These are phyloP conservation scores for Purshia tridentata DNA, from an alignment of 306 rosid genomes.

Conservation along the genomic window DNA sequence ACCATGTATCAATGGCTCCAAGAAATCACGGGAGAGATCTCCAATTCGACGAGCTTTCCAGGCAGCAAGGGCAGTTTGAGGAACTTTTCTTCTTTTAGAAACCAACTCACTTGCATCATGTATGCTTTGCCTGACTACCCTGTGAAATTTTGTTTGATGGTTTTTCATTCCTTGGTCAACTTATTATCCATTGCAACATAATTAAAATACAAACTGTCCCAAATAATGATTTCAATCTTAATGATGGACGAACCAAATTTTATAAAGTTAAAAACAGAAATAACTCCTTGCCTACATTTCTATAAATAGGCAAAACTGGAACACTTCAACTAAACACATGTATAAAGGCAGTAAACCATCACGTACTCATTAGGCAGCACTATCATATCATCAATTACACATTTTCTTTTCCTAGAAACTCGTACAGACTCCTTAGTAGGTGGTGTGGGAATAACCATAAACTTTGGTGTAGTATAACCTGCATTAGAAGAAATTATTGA, in stretches of 20 bases:
- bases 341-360: slow-evolving; percentile 1
- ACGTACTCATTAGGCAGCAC: slow-evolving; percentile 65
- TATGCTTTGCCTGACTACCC: slow-evolving; percentile 51
- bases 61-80: slow-evolving; percentile 31
- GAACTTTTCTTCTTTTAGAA: slow-evolving; percentile 47
- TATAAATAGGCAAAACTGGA: neutral
- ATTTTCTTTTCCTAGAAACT: slow-evolving; percentile 61
- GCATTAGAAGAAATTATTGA: slow-evolving; percentile 20
- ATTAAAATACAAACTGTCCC: neutral
- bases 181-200: neutral
- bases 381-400: slow-evolving; percentile 39
- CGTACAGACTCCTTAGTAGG: slow-evolving; percentile 38
- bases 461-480: slow-evolving; percentile 51
- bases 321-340: neutral
- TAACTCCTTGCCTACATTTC: neutral
- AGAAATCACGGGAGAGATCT: slow-evolving; percentile 44
- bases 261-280: neutral
- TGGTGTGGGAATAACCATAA: slow-evolving; percentile 54
- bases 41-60: slow-evolving; percentile 36
- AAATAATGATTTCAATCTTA: neutral
- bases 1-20: slow-evolving; percentile 61
- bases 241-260: neutral
- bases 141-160: slow-evolving; percentile 39
- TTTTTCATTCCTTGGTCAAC: neutral
- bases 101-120: slow-evolving; percentile 52